These are phyloP conservation scores for Galerina marginata DNA, from an alignment of 768 basidiomycete genomes.

Conservation along the genomic window DNA sequence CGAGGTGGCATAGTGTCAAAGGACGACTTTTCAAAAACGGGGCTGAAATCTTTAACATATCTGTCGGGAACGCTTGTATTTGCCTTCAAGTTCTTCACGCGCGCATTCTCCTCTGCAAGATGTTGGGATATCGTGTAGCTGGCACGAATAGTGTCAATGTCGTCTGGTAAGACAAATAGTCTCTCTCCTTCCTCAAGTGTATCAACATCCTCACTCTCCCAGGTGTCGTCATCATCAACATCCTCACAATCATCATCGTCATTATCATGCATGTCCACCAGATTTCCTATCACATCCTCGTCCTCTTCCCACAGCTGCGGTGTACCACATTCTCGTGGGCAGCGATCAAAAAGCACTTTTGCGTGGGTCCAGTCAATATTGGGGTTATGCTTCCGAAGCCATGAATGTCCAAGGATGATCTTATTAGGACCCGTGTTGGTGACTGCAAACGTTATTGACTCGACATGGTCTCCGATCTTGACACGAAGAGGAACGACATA, in stretches of 20 bases:
- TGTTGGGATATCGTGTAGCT: background rate
- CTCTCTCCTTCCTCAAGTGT: slow-evolving; percentile 7
- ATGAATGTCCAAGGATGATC: slow-evolving; percentile 26
- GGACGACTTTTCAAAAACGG: slow-evolving; percentile 12
- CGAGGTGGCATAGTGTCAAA: slow-evolving; percentile 22
- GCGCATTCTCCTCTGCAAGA: background rate
- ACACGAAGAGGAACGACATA: slow-evolving; percentile 22
- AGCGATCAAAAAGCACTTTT: slow-evolving; percentile 14
- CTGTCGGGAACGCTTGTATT: background rate
- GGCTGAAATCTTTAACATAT: slow-evolving; percentile 15
- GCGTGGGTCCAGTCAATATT: slow-evolving; percentile 19
- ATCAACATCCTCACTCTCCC: slow-evolving; percentile 1
- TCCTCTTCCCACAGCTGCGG: background rate
- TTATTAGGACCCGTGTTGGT: slow-evolving; percentile 23
- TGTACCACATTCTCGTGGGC: background rate
- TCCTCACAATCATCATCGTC: background rate
- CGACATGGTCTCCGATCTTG: slow-evolving; percentile 21
- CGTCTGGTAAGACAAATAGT: slow-evolving; percentile 6
- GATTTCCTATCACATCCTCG: background rate
- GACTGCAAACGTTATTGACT: slow-evolving; percentile 22
- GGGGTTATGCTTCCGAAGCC: slow-evolving; percentile 28
- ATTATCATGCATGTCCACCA: too few species aligned
- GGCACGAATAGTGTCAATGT: background rate
- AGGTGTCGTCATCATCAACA: background rate
- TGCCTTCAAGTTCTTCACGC: background rate